Evolutionary conservation across 2,329 filamentous ascomycete species (phyloP), one percentile per base, ranked within the genome.

Genomic region (Paecilomyces fulvus): DNA sequence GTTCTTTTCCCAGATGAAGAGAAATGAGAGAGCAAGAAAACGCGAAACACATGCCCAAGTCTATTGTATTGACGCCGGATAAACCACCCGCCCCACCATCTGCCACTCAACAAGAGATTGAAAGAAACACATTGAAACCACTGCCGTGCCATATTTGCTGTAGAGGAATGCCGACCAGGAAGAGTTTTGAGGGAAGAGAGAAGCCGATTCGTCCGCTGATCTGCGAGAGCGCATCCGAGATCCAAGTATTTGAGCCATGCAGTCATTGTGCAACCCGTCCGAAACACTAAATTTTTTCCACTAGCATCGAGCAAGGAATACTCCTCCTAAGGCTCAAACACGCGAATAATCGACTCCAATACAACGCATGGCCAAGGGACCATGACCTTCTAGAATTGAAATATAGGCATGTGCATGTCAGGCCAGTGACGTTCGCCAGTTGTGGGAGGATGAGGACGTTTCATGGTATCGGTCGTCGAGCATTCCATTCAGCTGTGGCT

Each of bases 341-440:
- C 87, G 79, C 79, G 79, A 89, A 71, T 90, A 91, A 56, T 88
- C 87, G 46, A 87, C 87, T 37, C 88, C 88, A 63, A 89, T 79
- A 67, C 85, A 89, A 65, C 87, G 84, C 78, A 91, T 87, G 59
- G 80, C 80, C 58, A 88, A 90, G 78, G 61, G 84, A 58, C 85
- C 83, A 67, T 86, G 84, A 51, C 84, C 82, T 59, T 80, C 59
- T 81, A 77, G 54, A 88, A 80, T 65, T 84, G 81, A 72, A 90
- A 89, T 8, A 86, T 88, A 33, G 86, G 81, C 68, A 87, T 79
- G 66, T 91, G 87, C 54, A 90, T 79, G 62, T 88, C 79, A 20
- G 87, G 84, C 75, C 88, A 89, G 70, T 91, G 87, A 59, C 83
- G 80, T 69, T 89, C 84, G 70, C 86, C 90, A 70, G 88, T 84